Percentiles rank a stretch among this genome's conserved stretches.
Evolutionary conservation across 129 eudicot species (phyloP).

Genomic region (Pseudognaphalium luteoalbum): DNA sequence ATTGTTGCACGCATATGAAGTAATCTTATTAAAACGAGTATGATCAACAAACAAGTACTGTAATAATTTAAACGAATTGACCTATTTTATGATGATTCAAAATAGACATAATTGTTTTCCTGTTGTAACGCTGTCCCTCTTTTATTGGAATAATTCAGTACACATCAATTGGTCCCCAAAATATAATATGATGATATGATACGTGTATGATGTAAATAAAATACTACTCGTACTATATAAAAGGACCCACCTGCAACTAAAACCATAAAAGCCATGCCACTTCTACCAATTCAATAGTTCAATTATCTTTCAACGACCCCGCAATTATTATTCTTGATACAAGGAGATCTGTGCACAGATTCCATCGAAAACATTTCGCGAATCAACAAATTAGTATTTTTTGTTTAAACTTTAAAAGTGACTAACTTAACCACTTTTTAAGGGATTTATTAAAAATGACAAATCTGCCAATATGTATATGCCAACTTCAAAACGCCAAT

Average conservation of each 20-base stretch:
- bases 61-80: background rate
- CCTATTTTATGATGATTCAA: background rate
- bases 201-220: background rate
- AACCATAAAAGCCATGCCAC: background rate
- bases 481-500: background rate
- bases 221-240: background rate
- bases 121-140: background rate
- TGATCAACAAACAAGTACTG: too few relatives aligned
- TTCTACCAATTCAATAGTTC: background rate
- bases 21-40: too few relatives aligned
- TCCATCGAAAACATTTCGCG: too few relatives aligned
- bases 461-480: background rate
- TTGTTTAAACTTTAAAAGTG: background rate
- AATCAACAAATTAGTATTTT: too few relatives aligned
- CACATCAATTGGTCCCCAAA: slow-evolving; percentile 13
- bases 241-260: slow-evolving; percentile 21
- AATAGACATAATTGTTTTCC: background rate
- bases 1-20: too few relatives aligned
- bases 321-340: background rate
- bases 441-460: slow-evolving; percentile 12
- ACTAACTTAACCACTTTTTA: background rate
- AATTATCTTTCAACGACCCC: slow-evolving; percentile 4
- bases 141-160: slow-evolving; percentile 5
- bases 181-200: background rate
- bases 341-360: background rate